Base-by-base conservation (phyloP, 129 eudicot species). In the Flaveria robusta region DNA sequence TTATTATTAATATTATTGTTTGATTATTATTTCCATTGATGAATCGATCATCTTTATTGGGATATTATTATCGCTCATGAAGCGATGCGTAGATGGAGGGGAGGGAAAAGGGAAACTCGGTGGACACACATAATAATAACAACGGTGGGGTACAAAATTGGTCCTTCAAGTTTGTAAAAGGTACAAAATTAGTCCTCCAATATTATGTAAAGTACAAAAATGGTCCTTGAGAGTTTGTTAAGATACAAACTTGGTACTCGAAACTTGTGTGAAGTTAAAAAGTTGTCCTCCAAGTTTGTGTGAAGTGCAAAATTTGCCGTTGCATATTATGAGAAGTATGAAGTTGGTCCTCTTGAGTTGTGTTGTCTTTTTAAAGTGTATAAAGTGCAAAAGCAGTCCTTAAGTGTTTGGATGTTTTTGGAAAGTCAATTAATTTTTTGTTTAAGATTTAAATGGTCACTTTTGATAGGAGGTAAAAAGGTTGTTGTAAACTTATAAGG, bases 31-130 rank as follows among this genome's bases (percentile, higher is more conserved):
- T 31, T 26, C 62, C 75, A 74, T 66, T 68, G 24, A 71, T 50
- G 16, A 34, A 78, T 63, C 82, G 39, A 34, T 34, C 79, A 75
- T 65, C 59, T 74, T 47, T 74, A 23, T 31, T 26, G 60, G 70
- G 37, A 63, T 64, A 1, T 64, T 27, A 43, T 43, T 43, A 43
- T 60, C 13, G 8, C 7, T 26, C 15, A 79, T 49, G 74, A 66
- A 64, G 19, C n/a, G 77, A 71, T 71, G 54, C 77, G 73, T 39
- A 50, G 66, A 79, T 64, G 73, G 83, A 71, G 63, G 82, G 68
- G 70, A 46, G 72, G 66, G 74, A 31, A 68, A 26, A 46, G 24
- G 31, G 68, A 75, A 19, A 71, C 79, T 62, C 72, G 77, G 82
- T 73, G 27, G 75, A 62, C 50, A 77, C 49, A 24, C 71, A 71